phyloP scores from a whole-genome alignment of 768 basidiomycete species.

The Termitomyces sp. region DNA sequence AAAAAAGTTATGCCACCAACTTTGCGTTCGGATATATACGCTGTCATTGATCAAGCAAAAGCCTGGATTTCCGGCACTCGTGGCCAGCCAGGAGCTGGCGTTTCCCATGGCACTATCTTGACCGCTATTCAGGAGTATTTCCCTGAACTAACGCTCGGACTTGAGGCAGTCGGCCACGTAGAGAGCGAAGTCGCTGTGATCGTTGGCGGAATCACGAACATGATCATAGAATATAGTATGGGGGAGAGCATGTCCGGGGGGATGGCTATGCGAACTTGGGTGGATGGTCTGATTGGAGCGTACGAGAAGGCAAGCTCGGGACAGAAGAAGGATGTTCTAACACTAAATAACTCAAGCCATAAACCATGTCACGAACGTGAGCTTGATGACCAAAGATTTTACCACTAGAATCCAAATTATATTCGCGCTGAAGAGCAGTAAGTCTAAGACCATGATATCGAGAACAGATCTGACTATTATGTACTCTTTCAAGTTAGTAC shows the following conservation, averaged over 20 bases:
- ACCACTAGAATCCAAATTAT: slow-evolving; percentile 53
- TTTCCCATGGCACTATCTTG: slow-evolving; percentile 45
- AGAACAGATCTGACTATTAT: slow-evolving; percentile 4
- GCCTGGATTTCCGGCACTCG: slow-evolving; percentile 41
- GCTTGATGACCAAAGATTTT: slow-evolving; percentile 52
- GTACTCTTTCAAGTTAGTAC: slow-evolving; percentile 39
- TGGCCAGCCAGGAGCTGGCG: slow-evolving; percentile 52
- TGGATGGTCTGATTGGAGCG: slow-evolving; percentile 42
- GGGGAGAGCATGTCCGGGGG: slow-evolving; percentile 56
- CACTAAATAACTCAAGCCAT: slow-evolving; percentile 50
- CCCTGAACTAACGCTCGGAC: slow-evolving; percentile 39
- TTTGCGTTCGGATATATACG: slow-evolving; percentile 50
- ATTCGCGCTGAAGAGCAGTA: slow-evolving; percentile 48
- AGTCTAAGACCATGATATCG: slow-evolving; percentile 16
- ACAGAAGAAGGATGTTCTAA: slow-evolving; percentile 38
- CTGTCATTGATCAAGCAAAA: slow-evolving; percentile 42
- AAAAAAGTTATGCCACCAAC: slow-evolving; percentile 47
- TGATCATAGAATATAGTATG: slow-evolving; percentile 52
- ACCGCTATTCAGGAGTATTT: slow-evolving; percentile 48
- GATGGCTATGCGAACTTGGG: slow-evolving; percentile 57
- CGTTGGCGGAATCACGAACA: slow-evolving; percentile 52
- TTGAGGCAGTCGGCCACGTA: slow-evolving; percentile 43
- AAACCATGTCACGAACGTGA: slow-evolving; percentile 46
- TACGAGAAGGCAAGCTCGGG: slow-evolving; percentile 30
- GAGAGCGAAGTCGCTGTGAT: slow-evolving; percentile 48